Base-by-base conservation (phyloP, 2,329 filamentous ascomycete genomes). In the Alternaria sp. region DNA sequence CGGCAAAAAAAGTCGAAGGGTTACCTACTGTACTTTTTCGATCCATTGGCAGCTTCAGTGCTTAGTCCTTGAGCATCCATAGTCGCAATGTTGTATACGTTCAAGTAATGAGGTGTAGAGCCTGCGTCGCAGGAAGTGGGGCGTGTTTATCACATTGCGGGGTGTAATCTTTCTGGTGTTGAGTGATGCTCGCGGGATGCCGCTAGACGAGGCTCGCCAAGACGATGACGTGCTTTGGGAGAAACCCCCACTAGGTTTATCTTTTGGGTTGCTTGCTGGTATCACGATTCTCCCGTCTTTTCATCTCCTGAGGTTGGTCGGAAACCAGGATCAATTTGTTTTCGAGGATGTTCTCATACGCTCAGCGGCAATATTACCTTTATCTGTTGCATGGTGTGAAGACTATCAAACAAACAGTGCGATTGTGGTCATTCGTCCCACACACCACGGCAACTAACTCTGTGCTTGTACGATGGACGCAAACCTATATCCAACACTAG, bases 191-290 rank as follows among this genome's bases (percentile, higher is more conserved):
- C 60, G 33, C 54, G 42, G 58, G 54, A 56, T 46, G 54, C 62
- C 72, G 63, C 71, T 72, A 74, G 61, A 63, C 58, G 59, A 61
- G 61, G 62, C 62, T 62, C 45, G 48, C 53, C 44, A 58, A 49
- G 51, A 69, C 69, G 50, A 74, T 71, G 71, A 72, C 72, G 72
- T 71, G 69, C 67, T 70, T 58, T 21, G 52, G 26, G 53, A 17
- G 17, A 17, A 17, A 17, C 17, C 17, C 2, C 17, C 17, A 17
- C 17, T 17, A 17, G 17, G 17, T 17, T 17, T 17, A 17, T 17
- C 17, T 17, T 17, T 17, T 17, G 17, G 17, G 17, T 17, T 17
- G 17, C 17, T 17, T 17, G 17, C 17, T 17, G 17, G 17, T 17
- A 17, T 17, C 17, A 17, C 17, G 17, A 17, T 17, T 17, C 17